These are phyloP conservation scores for Rhizopogon sp. DNA, from an alignment of 768 basidiomycete genomes.

Conservation along the genomic window DNA sequence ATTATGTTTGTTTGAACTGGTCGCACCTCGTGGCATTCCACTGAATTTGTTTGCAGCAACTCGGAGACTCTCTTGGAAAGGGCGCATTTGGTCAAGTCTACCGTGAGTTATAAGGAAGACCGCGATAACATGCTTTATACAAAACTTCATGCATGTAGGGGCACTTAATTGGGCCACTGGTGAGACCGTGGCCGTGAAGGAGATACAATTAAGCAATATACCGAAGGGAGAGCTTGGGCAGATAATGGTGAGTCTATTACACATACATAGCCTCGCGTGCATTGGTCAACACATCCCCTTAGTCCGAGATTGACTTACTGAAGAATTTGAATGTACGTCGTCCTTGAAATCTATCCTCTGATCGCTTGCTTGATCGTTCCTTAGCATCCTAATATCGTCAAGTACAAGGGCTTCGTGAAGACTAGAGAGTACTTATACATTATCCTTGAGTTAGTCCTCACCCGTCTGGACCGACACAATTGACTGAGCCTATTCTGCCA, in stretches of 20 bases:
- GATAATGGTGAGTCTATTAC: slow-evolving; percentile 73
- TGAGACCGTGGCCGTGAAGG: slow-evolving; percentile 98
- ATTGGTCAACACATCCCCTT: slow-evolving; percentile 3
- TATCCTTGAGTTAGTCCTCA: slow-evolving; percentile 75
- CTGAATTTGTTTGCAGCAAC: slow-evolving; percentile 55
- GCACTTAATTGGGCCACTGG: slow-evolving; percentile 95
- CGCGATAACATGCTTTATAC: neutral
- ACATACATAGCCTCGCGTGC: neutral
- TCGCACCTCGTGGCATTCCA: slow-evolving; percentile 1
- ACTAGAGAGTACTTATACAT: slow-evolving; percentile 94
- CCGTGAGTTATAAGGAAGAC: slow-evolving; percentile 48
- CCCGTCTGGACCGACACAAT: neutral
- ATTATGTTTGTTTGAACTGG: slow-evolving; percentile 44
- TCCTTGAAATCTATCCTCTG: neutral
- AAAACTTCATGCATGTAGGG: slow-evolving; percentile 37
- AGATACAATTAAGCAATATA: slow-evolving; percentile 92
- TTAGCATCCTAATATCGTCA: slow-evolving; percentile 96
- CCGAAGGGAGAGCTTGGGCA: slow-evolving; percentile 91
- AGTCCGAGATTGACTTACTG: slow-evolving; percentile 96
- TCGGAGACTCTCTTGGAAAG: slow-evolving; percentile 93
- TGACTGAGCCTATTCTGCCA: slow-evolving; percentile 8
- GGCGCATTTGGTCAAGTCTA: slow-evolving; percentile 98
- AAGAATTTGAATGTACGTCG: slow-evolving; percentile 87
- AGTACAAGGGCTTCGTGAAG: slow-evolving; percentile 98
- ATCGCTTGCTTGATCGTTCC: slow-evolving; percentile 10